Evolutionary conservation across 228 moss, liverwort and hornwort species (phyloP), one percentile per base, ranked within the genome.

Genomic region (Sphagnum magellanicum): DNA sequence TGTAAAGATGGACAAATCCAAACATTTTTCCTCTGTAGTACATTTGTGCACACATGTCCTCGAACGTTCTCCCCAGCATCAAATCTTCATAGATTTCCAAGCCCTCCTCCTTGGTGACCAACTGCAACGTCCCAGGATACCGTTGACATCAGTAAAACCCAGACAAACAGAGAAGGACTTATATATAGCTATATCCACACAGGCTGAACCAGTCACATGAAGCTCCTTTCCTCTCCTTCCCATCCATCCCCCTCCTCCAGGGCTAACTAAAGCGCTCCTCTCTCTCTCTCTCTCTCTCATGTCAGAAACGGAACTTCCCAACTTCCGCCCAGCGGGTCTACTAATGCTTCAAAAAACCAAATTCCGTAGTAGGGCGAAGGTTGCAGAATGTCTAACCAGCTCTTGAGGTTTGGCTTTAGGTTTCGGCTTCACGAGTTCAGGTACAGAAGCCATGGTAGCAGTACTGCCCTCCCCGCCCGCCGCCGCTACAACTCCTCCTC

Each of bases 31-130:
- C 95, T 48, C 95, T 74, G 71, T 95, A 95, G 67, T 95, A 95
- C 95, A 95, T 95, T 73, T 95, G 95, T 4, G 95, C 95, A 50
- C 95, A 95, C 92, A 95, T 95, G 6, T 95, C 92, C 82, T 95
- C 92, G 65, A 95, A 95, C 6, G 85, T 80, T 66, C 95, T 82
- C 16, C 95, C 95, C 80, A 95, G 60, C 53, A 89, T 49, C 79
- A 95, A 80, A 59, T 95, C 95, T 63, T 95, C 95, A 49, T 95
- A 95, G 0, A 95, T 61, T 52, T 87, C 92, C 67, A 92, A 75
- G 5, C 90, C 95, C 78, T 95, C 95, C 13, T 95, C 92, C 6
- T 74, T 83, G 16, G 87, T 90, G 70, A 95, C 85, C 63, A 82
- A 67, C 92, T 95, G 81, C 63, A 70, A 63, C 32, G 50, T 57